Percentiles rank a stretch among this genome's conserved stretches.
Conservation (phyloP, 225 moss, liverwort and hornwort species). For the Thuidium tamariscinum region DNA sequence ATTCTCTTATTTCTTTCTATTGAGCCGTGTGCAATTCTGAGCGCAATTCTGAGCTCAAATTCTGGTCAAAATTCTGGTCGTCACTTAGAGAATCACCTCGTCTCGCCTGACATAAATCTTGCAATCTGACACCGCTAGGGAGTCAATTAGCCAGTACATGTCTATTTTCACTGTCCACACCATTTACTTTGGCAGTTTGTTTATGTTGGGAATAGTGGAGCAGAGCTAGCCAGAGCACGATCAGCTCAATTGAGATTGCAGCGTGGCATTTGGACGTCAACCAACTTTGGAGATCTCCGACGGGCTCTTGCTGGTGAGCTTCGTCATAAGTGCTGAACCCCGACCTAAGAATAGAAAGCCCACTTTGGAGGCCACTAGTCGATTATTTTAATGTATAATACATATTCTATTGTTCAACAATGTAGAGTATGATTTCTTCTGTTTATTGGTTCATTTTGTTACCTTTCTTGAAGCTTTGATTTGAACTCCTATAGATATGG, state of each 20-base stretch:
- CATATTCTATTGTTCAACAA: neutral
- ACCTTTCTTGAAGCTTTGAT: neutral
- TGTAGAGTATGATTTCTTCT: neutral
- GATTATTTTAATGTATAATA: neutral
- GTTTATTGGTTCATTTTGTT: neutral
- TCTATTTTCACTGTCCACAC: neutral
- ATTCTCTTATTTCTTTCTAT: neutral
- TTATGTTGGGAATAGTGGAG: constrained; percentile 38
- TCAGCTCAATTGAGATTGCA: constrained; percentile 73
- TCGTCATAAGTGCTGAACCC: neutral
- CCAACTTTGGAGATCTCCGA: constrained; percentile 71
- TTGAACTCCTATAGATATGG: neutral
- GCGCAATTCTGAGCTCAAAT: neutral
- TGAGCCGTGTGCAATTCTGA: neutral
- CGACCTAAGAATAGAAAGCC: neutral
- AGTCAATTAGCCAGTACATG: neutral
- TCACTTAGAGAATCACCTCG: neutral
- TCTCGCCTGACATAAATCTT: neutral
- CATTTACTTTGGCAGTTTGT: neutral
- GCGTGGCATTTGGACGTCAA: constrained; percentile 80
- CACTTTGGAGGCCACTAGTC: neutral
- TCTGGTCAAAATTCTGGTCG: neutral
- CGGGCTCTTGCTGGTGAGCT: constrained; percentile 70
- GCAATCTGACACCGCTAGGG: neutral
- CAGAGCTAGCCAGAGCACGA: constrained; percentile 70